A percentile compares a stretch with the other conserved stretches of the same genome.
phyloP scores from a whole-genome alignment of 306 rosid species.

The Sphenostylis stenocarpa region DNA sequence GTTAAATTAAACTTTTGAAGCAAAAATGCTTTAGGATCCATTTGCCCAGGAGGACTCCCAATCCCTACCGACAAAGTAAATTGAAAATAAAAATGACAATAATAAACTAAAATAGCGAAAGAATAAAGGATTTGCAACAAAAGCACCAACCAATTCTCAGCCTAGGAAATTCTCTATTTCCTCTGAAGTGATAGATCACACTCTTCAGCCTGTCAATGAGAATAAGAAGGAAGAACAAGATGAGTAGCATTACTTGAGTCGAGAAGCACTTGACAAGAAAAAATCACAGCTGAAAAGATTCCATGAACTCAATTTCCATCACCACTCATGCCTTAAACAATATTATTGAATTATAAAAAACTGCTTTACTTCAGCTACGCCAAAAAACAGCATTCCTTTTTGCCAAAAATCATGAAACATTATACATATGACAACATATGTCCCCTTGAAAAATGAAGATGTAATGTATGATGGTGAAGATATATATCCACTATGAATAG shows the following conservation, averaged over 20 bases:
- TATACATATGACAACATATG: conserved; percentile 13
- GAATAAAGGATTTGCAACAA: not conserved
- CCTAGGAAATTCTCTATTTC: conserved; percentile 80
- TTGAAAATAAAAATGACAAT: conserved; percentile 3
- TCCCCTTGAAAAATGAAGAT: not conserved
- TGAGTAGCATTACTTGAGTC: not conserved
- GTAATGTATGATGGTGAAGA: not conserved
- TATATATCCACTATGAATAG: not conserved
- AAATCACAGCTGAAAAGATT: conserved; percentile 26
- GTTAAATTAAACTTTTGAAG: conserved; percentile 78
- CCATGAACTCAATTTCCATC: conserved; percentile 30
- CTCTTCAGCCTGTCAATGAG: conserved; percentile 71
- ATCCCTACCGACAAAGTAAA: conserved; percentile 55
- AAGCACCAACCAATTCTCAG: conserved; percentile 75
- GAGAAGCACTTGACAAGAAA: conserved; percentile 27
- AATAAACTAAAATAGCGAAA: not conserved
- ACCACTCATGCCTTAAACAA: conserved; percentile 20
- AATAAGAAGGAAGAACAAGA: conserved; percentile 25
- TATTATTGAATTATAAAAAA: conserved; percentile 15
- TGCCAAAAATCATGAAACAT: conserved; percentile 4
- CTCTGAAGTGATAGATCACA: conserved; percentile 75
- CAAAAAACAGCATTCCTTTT: conserved; percentile 14
- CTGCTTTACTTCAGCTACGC: conserved; percentile 5
- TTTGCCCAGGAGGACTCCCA: conserved; percentile 94
- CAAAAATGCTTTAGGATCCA: conserved; percentile 98